Conservation (phyloP, 306 rosid species). For the Vigna nakashimae region DNA sequence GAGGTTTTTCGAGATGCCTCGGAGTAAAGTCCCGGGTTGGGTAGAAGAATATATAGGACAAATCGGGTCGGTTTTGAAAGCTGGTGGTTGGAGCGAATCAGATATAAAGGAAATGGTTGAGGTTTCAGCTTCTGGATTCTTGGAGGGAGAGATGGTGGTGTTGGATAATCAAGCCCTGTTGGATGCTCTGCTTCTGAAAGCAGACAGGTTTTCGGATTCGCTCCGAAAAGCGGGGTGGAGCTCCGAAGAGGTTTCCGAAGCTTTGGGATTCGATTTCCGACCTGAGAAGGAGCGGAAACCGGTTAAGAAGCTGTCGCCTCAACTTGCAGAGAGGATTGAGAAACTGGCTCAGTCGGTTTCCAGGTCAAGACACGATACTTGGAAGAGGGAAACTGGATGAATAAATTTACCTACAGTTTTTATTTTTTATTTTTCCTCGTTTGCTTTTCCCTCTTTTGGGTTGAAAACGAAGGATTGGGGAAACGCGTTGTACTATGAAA, state of each 20-base stretch:
- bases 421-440: constrained; percentile 4
- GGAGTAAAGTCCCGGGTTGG: constrained; percentile 70
- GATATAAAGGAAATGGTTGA: constrained; percentile 76
- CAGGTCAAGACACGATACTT: constrained; percentile 53
- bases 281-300: constrained; percentile 86
- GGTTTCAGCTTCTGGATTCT: constrained; percentile 85
- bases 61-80: constrained; percentile 76
- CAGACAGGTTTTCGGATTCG: constrained; percentile 75
- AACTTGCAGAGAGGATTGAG: constrained; percentile 72
- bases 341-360: constrained; percentile 94
- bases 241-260: constrained; percentile 94
- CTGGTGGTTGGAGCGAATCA: constrained; percentile 92
- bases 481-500: constrained; percentile 60
- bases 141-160: constrained; percentile 78
- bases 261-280: constrained; percentile 89
- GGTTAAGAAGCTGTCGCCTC: constrained; percentile 82
- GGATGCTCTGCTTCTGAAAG: constrained; percentile 84
- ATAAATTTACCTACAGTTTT: background rate
- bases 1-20: constrained; percentile 67
- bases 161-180: constrained; percentile 86
- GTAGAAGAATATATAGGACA: constrained; percentile 78
- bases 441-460: constrained; percentile 47
- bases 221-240: constrained; percentile 98
- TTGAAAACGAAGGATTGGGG: constrained; percentile 45
- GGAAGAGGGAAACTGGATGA: constrained; percentile 20